Evolutionary conservation across 1,284 basidiomycete species (phyloP).

Genomic region (Lentinula novae-zelandiae): DNA sequence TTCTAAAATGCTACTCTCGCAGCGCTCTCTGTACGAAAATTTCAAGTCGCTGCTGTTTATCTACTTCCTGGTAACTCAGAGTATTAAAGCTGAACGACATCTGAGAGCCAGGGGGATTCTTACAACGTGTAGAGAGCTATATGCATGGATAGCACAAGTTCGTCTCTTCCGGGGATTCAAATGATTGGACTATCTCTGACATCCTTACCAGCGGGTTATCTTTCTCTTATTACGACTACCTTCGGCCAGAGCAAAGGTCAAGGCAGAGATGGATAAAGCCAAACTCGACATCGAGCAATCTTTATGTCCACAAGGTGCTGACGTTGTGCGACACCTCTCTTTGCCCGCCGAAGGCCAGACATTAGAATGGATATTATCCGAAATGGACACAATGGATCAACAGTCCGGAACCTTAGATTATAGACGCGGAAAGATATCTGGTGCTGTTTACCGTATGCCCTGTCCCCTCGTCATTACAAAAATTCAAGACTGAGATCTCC

Average conservation of each 20-base stretch:
- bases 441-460: slow-evolving; percentile 80
- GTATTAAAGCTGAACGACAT: slow-evolving; percentile 59
- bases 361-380: slow-evolving; percentile 73
- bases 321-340: slow-evolving; percentile 58
- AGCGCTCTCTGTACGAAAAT: slow-evolving; percentile 32
- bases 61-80: slow-evolving; percentile 55
- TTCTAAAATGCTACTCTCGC: background rate
- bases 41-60: slow-evolving; percentile 61
- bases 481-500: background rate
- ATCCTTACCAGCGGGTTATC: slow-evolving; percentile 47
- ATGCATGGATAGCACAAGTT: slow-evolving; percentile 56
- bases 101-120: slow-evolving; percentile 69
- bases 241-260: slow-evolving; percentile 61
- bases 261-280: slow-evolving; percentile 67
- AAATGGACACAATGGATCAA: slow-evolving; percentile 81
- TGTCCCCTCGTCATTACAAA: background rate
- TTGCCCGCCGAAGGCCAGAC: slow-evolving; percentile 70
- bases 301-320: slow-evolving; percentile 61
- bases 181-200: background rate
- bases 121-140: slow-evolving; percentile 50
- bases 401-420: slow-evolving; percentile 49
- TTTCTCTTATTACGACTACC: slow-evolving; percentile 68
- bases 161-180: slow-evolving; percentile 16
- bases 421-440: slow-evolving; percentile 76
- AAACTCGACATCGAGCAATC: slow-evolving; percentile 63